Base-by-base conservation (phyloP, 805 yeast species). In the Candida peoriensis region DNA sequence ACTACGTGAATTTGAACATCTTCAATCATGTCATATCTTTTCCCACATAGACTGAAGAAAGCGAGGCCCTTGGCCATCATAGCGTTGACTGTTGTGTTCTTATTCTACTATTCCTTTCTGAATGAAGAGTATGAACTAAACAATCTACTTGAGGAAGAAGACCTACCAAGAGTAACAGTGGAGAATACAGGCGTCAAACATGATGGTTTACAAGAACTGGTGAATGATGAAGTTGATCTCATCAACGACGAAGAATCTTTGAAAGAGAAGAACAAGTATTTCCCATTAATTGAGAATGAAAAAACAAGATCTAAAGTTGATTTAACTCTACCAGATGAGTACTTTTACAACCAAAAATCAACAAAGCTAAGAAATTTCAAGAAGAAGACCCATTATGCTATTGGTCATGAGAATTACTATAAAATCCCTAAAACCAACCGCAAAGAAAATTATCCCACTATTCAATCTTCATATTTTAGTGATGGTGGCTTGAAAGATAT, bases 201-300 rank as follows among this genome's bases (percentile, higher is more conserved):
- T 13, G 26, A 9, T 17, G 28, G 25, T 4, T 31, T 28, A 9
- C 28, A 27, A 32, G 38, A 16, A 23, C 39, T 24, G 13, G n/a
- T 24, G 32, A 33, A 3, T 24, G 34, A 14, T 34, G 18, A 34
- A 35, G 11, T 14, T 22, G 11, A 16, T 20, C 8, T 28, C 38
- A 7, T 24, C 30, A 10, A 27, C 31, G 21, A 37, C 29, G 37
- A 34, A 11, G 21, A 39, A 28, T 51, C 20, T 34, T 39, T 30
- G 48, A 55, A 41, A 41, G 58, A 34, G 43, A 66, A 66, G 46
- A 65, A 64, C 42, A 58, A 51, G 42, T 66, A 57, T 41, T 64
- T 58, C 37, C 72, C 72, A 3, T 15, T 65, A 5, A 28, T 64
- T 9, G 47, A 54, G 17, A 32, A 42, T 4, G 55, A 51, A 9